phyloP scores from a whole-genome alignment of 2,329 filamentous ascomycete genomes.

The Sphaerostilbella broomeana region DNA sequence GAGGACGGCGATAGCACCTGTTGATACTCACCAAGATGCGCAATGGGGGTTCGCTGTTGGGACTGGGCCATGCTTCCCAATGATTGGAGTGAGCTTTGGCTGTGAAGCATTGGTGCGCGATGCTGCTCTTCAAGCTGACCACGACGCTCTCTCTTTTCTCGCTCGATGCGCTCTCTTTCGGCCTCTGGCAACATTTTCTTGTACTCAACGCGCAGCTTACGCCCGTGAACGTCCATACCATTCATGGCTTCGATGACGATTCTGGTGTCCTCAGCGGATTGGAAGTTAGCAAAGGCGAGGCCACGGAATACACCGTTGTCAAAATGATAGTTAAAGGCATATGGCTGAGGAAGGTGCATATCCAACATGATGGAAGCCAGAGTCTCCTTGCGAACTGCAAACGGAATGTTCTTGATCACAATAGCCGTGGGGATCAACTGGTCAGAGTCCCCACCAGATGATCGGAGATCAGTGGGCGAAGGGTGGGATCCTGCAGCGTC shows the following conservation, averaged over 20 bases:
- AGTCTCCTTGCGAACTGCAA: constrained; percentile 95
- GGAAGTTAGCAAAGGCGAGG: constrained; percentile 96
- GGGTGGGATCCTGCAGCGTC: constrained; percentile 35
- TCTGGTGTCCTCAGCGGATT: constrained; percentile 87
- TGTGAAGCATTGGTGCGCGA: constrained; percentile 68
- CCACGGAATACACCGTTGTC: constrained; percentile 96
- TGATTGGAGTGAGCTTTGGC: constrained; percentile 80
- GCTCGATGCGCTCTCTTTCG: constrained; percentile 90
- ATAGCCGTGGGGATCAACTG: constrained; percentile 97
- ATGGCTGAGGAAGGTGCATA: constrained; percentile 85
- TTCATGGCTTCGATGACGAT: constrained; percentile 92
- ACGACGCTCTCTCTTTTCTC: constrained; percentile 91
- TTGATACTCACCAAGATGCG: constrained; percentile 38
- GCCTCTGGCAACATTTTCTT: constrained; percentile 98
- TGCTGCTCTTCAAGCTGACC: constrained; percentile 97
- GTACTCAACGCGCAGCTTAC: constrained; percentile 94
- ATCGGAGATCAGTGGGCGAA: constrained; percentile 36
- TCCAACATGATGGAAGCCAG: constrained; percentile 91
- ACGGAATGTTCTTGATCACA: constrained; percentile 99
- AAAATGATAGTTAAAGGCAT: constrained; percentile 99
- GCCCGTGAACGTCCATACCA: constrained; percentile 87
- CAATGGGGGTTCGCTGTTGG: constrained; percentile 41
- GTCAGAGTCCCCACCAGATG: constrained; percentile 52
- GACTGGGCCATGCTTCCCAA: constrained; percentile 60
- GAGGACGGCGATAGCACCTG: not conserved